These are phyloP conservation scores for Papiliotrema flavescens DNA, from an alignment of 1,284 basidiomycete genomes.

Conservation along the genomic window DNA sequence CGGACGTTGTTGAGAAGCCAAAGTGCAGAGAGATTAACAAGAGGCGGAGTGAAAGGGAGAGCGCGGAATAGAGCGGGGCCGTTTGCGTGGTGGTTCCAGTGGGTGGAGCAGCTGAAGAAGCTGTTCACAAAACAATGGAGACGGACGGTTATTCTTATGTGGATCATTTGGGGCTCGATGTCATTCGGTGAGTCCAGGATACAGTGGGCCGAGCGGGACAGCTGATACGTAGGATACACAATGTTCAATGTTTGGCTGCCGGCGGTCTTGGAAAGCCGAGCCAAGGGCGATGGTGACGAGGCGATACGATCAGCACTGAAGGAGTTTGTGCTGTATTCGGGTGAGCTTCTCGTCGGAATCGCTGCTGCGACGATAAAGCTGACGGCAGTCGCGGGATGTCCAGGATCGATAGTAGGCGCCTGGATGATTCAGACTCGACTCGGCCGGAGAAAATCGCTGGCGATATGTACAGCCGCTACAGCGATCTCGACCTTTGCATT, in stretches of 20 bases:
- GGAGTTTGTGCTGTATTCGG: slow-evolving; percentile 64
- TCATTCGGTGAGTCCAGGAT: slow-evolving; percentile 60
- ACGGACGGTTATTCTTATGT: slow-evolving; percentile 75
- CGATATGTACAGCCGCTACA: slow-evolving; percentile 75
- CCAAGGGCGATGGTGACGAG: slow-evolving; percentile 48
- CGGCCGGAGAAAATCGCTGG: slow-evolving; percentile 73
- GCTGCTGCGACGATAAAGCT: slow-evolving; percentile 50
- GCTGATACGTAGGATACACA: slow-evolving; percentile 63
- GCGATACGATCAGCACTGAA: slow-evolving; percentile 65
- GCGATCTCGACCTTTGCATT: slow-evolving; percentile 74
- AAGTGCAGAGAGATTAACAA: not conserved
- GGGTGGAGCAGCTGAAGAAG: slow-evolving; percentile 67
- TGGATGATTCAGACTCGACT: slow-evolving; percentile 76
- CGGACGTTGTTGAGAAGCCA: not conserved
- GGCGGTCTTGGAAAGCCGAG: slow-evolving; percentile 64
- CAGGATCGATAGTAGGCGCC: slow-evolving; percentile 83
- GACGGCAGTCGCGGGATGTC: slow-evolving; percentile 66
- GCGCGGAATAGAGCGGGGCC: slow-evolving; percentile 4
- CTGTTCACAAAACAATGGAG: slow-evolving; percentile 80
- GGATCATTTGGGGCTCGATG: slow-evolving; percentile 78
- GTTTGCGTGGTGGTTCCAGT: slow-evolving; percentile 43
- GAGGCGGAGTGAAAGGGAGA: slow-evolving; percentile 1
- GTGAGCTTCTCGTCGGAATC: slow-evolving; percentile 14
- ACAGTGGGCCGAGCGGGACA: not conserved
- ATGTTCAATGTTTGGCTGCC: slow-evolving; percentile 98